Conservation (phyloP, 306 rosid species). For the Elaeagnus macrophylla region DNA sequence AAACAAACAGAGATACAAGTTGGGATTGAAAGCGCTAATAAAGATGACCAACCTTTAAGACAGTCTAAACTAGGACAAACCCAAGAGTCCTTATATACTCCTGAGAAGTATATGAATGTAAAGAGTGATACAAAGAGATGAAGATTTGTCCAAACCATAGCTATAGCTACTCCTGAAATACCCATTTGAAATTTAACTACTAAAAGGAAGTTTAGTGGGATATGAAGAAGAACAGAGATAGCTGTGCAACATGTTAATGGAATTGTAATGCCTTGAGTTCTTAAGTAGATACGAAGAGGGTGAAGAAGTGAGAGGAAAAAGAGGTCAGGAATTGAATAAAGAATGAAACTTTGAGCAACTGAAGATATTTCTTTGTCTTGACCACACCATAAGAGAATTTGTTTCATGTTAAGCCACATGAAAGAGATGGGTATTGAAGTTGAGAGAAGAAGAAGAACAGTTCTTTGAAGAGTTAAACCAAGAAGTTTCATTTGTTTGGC, state of each 20-base stretch:
- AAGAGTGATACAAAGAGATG: constrained; percentile 54
- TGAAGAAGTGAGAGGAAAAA: constrained; percentile 79
- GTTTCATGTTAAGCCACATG: constrained; percentile 73
- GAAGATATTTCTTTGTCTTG: constrained; percentile 72
- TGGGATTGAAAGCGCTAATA: constrained; percentile 65
- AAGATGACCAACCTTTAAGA: constrained; percentile 59
- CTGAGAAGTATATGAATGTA: constrained; percentile 57
- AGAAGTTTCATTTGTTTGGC: constrained; percentile 73
- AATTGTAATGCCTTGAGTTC: constrained; percentile 69
- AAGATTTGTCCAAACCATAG: constrained; percentile 69
- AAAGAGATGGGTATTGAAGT: constrained; percentile 71
- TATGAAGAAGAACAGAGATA: constrained; percentile 60
- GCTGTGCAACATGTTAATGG: constrained; percentile 79
- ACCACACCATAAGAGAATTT: constrained; percentile 66
- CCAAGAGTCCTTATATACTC: constrained; percentile 77
- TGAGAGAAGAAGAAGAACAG: constrained; percentile 67
- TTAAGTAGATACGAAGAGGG: constrained; percentile 69
- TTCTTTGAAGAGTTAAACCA: constrained; percentile 73
- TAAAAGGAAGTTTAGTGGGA: constrained; percentile 69
- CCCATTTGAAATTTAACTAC: constrained; percentile 68
- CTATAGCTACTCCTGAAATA: constrained; percentile 71
- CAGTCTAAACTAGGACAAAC: constrained; percentile 67
- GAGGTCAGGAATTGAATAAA: constrained; percentile 80
- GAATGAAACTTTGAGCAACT: constrained; percentile 63
- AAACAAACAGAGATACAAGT: constrained; percentile 89